Evolutionary conservation across 1,284 basidiomycete species (phyloP).

Genomic region (Ganoderma multipileum): DNA sequence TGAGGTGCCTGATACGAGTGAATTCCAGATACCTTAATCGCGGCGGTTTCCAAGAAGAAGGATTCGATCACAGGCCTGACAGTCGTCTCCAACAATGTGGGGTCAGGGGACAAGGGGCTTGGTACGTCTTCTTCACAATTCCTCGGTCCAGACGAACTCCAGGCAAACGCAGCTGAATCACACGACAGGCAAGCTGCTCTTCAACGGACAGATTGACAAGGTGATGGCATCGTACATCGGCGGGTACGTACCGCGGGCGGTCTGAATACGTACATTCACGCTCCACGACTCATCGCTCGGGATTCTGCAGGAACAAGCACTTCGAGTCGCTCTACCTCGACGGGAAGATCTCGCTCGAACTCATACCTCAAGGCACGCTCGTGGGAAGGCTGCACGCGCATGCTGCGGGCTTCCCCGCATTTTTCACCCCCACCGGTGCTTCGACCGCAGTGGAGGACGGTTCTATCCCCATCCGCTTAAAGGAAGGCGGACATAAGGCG

Average conservation of each 20-base stretch:
- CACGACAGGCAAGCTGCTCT: conserved; percentile 74
- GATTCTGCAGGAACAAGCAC: conserved; percentile 69
- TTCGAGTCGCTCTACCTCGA: conserved; percentile 82
- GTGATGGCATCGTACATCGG: conserved; percentile 92
- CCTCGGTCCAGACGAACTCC: neutral
- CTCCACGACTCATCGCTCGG: neutral
- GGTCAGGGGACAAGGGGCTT: conserved; percentile 78
- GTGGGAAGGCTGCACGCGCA: conserved; percentile 92
- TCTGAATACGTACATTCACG: neutral
- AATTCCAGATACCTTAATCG: conserved; percentile 77
- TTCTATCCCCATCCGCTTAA: conserved; percentile 78
- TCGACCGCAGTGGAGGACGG: conserved; percentile 86
- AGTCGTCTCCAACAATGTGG: conserved; percentile 92
- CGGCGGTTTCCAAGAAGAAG: conserved; percentile 76
- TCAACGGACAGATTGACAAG: conserved; percentile 81
- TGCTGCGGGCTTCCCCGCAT: conserved; percentile 94
- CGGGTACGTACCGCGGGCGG: conserved; percentile 53
- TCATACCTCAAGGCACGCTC: conserved; percentile 92
- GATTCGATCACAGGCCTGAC: conserved; percentile 75
- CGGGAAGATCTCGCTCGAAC: conserved; percentile 85
- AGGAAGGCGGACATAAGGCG: conserved; percentile 67
- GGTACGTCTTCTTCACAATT: conserved; percentile 54
- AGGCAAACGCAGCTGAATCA: neutral
- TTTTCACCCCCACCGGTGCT: conserved; percentile 96
- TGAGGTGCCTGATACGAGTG: neutral